These are phyloP conservation scores for Dalechampia spathulata DNA, from an alignment of 441 rosid species.

Conservation along the genomic window DNA sequence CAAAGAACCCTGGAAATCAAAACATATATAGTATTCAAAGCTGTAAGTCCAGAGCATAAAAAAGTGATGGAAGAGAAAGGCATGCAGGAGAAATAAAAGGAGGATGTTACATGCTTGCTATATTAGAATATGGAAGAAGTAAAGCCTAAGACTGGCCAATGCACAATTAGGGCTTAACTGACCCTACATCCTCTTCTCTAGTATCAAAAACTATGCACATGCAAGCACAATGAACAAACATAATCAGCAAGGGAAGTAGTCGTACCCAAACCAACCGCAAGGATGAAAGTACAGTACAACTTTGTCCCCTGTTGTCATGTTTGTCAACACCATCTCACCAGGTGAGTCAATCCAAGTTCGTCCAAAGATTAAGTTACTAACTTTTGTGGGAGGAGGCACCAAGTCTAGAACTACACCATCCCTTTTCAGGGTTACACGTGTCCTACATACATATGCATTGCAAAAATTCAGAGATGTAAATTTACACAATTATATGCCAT, in stretches of 20 bases:
- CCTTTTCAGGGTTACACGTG: constrained; percentile 82
- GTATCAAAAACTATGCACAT: not conserved
- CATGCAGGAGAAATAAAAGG: too few species aligned
- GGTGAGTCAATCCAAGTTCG: constrained; percentile 94
- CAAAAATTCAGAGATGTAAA: too few species aligned
- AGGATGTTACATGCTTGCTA: not conserved
- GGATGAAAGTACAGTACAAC: constrained; percentile 92
- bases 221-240: too few species aligned
- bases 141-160: not conserved
- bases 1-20: not conserved
- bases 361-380: constrained; percentile 89
- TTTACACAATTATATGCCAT: too few species aligned
- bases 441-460: too few species aligned
- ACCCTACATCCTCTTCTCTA: not conserved
- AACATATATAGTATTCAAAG: not conserved
- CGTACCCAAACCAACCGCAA: constrained; percentile 99
- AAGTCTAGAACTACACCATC: constrained; percentile 87
- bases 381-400: constrained; percentile 94
- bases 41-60: not conserved
- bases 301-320: constrained; percentile 89
- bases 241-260: constrained; percentile 15
- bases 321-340: constrained; percentile 95
- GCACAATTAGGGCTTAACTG: not conserved
- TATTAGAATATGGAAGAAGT: not conserved
- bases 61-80: not conserved